phyloP scores from a whole-genome alignment of 768 basidiomycete species.

The Dentipellis fragilis region DNA sequence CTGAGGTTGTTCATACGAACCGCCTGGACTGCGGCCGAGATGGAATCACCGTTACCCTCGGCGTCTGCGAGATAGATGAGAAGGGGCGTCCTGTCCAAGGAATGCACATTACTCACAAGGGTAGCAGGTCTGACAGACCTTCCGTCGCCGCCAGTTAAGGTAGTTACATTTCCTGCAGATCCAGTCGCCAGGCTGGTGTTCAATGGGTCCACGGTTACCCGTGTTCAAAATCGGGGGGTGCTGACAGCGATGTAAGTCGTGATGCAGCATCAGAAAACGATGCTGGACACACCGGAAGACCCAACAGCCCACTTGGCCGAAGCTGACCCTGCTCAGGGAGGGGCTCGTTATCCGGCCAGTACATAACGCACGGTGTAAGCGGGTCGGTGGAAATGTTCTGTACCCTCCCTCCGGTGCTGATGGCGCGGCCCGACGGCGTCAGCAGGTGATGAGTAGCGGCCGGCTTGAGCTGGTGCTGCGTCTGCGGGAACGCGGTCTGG shows the following conservation, averaged over 20 bases:
- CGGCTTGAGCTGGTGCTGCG: constrained; percentile 2
- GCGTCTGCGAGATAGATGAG: constrained; percentile 40
- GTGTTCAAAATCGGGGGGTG: constrained; percentile 86
- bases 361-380: constrained; percentile 68
- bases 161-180: constrained; percentile 80
- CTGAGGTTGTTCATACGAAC: constrained; percentile 77
- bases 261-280: background rate
- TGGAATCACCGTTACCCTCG: constrained; percentile 82
- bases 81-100: constrained; percentile 5
- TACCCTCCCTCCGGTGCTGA: constrained; percentile 68
- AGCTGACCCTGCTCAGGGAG: constrained; percentile 73
- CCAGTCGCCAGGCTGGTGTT: constrained; percentile 53
- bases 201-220: constrained; percentile 80
- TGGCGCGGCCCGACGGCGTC: constrained; percentile 74
- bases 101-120: constrained; percentile 46
- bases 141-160: constrained; percentile 78
- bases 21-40: constrained; percentile 75
- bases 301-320: constrained; percentile 43
- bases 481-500: constrained; percentile 7
- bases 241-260: constrained; percentile 24
- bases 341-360: constrained; percentile 86
- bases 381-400: constrained; percentile 74
- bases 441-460: constrained; percentile 34
- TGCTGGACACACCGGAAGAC: constrained; percentile 37
- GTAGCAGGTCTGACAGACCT: constrained; percentile 84